A percentile compares a stretch with the other conserved stretches of the same genome.
Evolutionary conservation across 768 basidiomycete species (phyloP).

Genomic region (Crucibulum laeve): DNA sequence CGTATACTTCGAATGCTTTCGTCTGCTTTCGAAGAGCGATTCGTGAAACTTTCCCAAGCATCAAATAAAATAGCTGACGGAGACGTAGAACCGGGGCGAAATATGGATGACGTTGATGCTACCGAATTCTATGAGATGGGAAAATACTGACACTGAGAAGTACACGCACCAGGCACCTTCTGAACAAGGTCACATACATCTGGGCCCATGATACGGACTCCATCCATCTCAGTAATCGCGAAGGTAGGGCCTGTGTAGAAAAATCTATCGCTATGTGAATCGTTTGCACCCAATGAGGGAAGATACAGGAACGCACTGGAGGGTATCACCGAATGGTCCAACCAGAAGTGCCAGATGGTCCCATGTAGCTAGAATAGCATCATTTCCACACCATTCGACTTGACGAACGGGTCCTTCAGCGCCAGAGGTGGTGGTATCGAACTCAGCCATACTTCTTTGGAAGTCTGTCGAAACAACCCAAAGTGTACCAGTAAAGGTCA

Average conservation of each 20-base stretch:
- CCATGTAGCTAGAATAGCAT: slow-evolving; percentile 89
- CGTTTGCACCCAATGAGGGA: slow-evolving; percentile 6
- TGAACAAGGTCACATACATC: slow-evolving; percentile 86
- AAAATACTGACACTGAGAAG: neutral
- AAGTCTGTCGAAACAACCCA: slow-evolving; percentile 98
- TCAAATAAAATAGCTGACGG: slow-evolving; percentile 91
- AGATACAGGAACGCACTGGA: slow-evolving; percentile 55
- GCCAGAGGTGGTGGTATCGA: slow-evolving; percentile 59
- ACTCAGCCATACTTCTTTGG: slow-evolving; percentile 83
- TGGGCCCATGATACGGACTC: slow-evolving; percentile 77
- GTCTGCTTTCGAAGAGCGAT: slow-evolving; percentile 86
- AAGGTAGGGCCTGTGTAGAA: slow-evolving; percentile 72
- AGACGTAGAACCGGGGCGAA: slow-evolving; percentile 89
- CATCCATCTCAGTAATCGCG: slow-evolving; percentile 84
- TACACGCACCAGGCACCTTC: slow-evolving; percentile 75
- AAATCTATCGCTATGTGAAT: slow-evolving; percentile 50
- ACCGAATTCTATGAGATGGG: slow-evolving; percentile 1
- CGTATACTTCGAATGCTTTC: slow-evolving; percentile 88
- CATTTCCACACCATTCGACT: slow-evolving; percentile 95
- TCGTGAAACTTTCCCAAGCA: slow-evolving; percentile 84
- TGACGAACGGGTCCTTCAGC: slow-evolving; percentile 59
- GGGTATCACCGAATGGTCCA: slow-evolving; percentile 86
- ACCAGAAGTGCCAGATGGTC: slow-evolving; percentile 72
- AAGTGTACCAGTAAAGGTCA: slow-evolving; percentile 67
- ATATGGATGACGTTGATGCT: slow-evolving; percentile 80